Base-by-base conservation (phyloP, 1,139 yeast genomes). In the Eremothecium cymbalariae region DNA sequence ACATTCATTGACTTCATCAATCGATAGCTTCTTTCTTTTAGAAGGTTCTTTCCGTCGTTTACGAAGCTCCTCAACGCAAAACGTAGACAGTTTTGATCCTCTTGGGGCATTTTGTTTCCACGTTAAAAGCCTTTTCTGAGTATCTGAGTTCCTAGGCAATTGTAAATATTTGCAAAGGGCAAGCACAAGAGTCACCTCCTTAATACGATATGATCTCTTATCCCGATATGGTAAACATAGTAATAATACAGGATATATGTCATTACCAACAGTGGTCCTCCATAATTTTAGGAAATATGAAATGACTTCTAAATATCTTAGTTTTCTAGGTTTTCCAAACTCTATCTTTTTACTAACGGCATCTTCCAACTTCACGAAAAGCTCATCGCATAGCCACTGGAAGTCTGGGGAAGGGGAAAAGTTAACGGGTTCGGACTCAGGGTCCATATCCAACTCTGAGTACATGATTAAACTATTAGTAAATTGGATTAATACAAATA, bases 171-270 rank as follows among this genome's bases (percentile, higher is more conserved):
- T 64, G 48, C 50, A 63, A 44, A 73, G 53, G 6, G 72, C 57
- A 26, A 68, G 59, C 1, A 72, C 69, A 18, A 78, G 51, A 0
- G 69, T 65, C 7, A 60, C 57, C 39, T 79, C 84, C 46, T 68
- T 68, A 32, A 77, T 64, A 45, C 67, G 65, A 50, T 71, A 78
- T 8, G 65, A 52, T 18, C 85, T 57, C 9, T 53, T 59, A 38
- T 79, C 79, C 44, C 74, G 68, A 40, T 73, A 72, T 0, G 94
- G 90, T 15, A 79, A 58, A 2, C 76, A 63, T 28, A 86, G 61
- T 24, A 77, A 60, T 9, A 82, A 64, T 0, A 77, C 76, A 0
- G 93, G 90, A 46, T 68, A 77, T 4, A 85, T 67, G 53, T 86
- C 77, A 20, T 65, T 55, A 0, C 95, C 95, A 3, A 83, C 79